A percentile compares a stretch with the other conserved stretches of the same genome.
Conservation (phyloP, 2,329 filamentous ascomycete species). For the Arachnomyces sp. region DNA sequence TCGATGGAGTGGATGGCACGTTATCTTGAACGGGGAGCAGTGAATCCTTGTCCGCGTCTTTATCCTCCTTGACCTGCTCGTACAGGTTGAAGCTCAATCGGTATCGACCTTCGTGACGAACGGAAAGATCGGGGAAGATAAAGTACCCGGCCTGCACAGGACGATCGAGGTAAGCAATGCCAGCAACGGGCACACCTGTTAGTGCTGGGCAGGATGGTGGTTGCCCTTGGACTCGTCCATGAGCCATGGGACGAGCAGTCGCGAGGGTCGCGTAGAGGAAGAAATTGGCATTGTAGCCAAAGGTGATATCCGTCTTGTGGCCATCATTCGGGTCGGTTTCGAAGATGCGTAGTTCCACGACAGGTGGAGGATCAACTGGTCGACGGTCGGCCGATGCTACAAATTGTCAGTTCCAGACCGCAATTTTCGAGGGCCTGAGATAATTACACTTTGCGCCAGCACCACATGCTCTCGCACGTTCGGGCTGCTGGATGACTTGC, state of each 20-base stretch:
- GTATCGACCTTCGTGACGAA: slow-evolving; percentile 90
- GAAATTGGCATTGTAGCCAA: slow-evolving; percentile 92
- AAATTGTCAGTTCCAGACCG: slow-evolving; percentile 1
- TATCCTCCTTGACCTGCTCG: slow-evolving; percentile 80
- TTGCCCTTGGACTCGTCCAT: slow-evolving; percentile 62
- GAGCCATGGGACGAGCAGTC: slow-evolving; percentile 71
- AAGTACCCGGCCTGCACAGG: slow-evolving; percentile 79
- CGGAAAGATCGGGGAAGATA: slow-evolving; percentile 92
- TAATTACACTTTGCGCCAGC: slow-evolving; percentile 84
- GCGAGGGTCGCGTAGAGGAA: slow-evolving; percentile 93
- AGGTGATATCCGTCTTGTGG: slow-evolving; percentile 64
- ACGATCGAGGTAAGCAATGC: slow-evolving; percentile 90
- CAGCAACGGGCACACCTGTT: slow-evolving; percentile 88
- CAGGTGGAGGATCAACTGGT: slow-evolving; percentile 88
- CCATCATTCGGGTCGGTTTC: slow-evolving; percentile 55
- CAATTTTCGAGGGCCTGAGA: neutral
- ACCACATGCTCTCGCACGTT: slow-evolving; percentile 88
- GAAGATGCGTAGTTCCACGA: slow-evolving; percentile 81
- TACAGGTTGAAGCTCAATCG: slow-evolving; percentile 86
- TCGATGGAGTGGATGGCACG: slow-evolving; percentile 22
- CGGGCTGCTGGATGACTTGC: slow-evolving; percentile 84
- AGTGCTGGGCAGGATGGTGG: slow-evolving; percentile 69
- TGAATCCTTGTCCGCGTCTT: slow-evolving; percentile 60
- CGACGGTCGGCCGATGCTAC: slow-evolving; percentile 76
- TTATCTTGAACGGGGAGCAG: slow-evolving; percentile 30